Percentiles rank a stretch among this genome's conserved stretches.
phyloP scores from a whole-genome alignment of 257 asterid genomes.

The Phtheirospermum japonicum region DNA sequence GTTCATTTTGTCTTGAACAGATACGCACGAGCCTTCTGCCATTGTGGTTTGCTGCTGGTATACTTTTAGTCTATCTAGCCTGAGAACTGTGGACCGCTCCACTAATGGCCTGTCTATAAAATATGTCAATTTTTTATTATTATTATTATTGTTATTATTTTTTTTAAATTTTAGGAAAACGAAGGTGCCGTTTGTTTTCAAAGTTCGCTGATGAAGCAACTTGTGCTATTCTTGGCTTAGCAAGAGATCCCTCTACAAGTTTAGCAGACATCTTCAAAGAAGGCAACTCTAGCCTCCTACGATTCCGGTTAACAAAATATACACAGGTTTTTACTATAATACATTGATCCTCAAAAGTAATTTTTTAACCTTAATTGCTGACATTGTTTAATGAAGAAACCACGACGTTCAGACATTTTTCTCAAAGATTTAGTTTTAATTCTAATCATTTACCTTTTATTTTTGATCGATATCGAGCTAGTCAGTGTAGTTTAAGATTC shows the following conservation, averaged over 20 bases:
- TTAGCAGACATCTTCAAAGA: conserved; percentile 33
- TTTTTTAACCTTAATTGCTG: conserved; percentile 10
- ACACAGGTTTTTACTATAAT: conserved; percentile 51
- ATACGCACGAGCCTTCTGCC: conserved; percentile 63
- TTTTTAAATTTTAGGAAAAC: conserved; percentile 49
- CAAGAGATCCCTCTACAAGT: conserved; percentile 32
- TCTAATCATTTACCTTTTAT: not conserved
- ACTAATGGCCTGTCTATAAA: not conserved
- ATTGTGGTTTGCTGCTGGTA: conserved; percentile 75
- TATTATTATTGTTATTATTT: not conserved
- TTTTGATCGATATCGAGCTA: conserved; percentile 14
- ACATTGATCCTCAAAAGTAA: conserved; percentile 16
- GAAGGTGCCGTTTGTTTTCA: conserved; percentile 55
- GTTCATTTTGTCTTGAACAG: conserved; percentile 46
- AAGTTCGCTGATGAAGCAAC: conserved; percentile 53
- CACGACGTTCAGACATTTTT: conserved; percentile 1
- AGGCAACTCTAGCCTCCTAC: conserved; percentile 40
- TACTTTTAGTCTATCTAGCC: conserved; percentile 25
- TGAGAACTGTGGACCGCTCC: conserved; percentile 4
- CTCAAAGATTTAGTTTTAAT: conserved; percentile 10
- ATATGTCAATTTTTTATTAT: not conserved
- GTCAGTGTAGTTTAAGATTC: not conserved
- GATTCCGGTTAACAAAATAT: conserved; percentile 63
- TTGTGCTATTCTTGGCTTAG: conserved; percentile 40
- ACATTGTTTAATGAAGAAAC: conserved; percentile 11